Evolutionary conservation across 2,329 filamentous ascomycete genomes (phyloP), one percentile per base, ranked within the genome.

Genomic region (Tolypocladium album): DNA sequence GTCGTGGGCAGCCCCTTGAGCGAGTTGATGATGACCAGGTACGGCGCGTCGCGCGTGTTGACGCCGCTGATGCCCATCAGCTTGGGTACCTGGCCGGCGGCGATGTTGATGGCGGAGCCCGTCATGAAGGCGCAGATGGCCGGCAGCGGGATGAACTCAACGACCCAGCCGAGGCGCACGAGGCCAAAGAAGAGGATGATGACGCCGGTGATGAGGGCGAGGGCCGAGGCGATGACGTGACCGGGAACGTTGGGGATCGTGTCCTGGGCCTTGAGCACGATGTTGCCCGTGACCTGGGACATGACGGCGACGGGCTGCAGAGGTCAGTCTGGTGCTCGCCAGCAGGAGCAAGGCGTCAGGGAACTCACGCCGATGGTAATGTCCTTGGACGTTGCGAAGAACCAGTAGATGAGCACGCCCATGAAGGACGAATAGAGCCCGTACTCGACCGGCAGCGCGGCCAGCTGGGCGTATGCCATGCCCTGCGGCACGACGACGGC

Each of bases 381-480:
- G 74, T 82, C 79, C 66, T 97, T 97, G 31, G 92, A 97, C 0
- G 93, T 97, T 45, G 92, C 93, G 70, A 97, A 97, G 73, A 96
- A 92, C 93, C 93, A 97, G 75, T 97, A 97, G 66, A 96, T 81
- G 63, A 96, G 74, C 24, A 97, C 92, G 62, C 93, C 93, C 85
- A 97, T 96, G 70, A 97, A 97, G 0, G 92, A 96, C 1, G 93
- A 92, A 66, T 76, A 76, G 22, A 82, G 67, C 17, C 79, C 79
- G 67, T 78, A 82, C 64, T 82, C 76, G 34, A 78, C 74, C 4
- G 73, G 71, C 56, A 82, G 74, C 60, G 76, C 70, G 3, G 79
- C 79, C 22, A 82, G 69, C 42, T 77, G 68, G 24, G 79, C 79
- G 60, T 82, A 82, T 3, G 79, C 80, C 79, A 82, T 82, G 50